Evolutionary conservation across 2,329 filamentous ascomycete species (phyloP), one percentile per base, ranked within the genome.

Genomic region (Diaporthe sp.): DNA sequence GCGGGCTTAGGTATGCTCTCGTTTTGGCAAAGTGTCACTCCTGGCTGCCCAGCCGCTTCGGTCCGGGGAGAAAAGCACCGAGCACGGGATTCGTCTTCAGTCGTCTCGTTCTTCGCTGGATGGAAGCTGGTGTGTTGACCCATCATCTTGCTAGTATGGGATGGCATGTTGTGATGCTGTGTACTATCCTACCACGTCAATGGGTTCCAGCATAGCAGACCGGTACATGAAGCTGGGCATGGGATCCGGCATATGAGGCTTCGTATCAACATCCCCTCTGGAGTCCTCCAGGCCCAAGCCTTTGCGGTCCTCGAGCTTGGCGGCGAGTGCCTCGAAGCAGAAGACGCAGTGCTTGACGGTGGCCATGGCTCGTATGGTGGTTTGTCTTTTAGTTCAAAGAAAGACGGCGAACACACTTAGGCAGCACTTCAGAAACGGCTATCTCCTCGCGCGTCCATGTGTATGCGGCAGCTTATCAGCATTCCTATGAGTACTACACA

Each of bases 261-360:
- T 34, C 34, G 8, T 9, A 34, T 34, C 31, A 34, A 34, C 31
- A 9, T 34, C 31, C 31, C 31, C 91, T 86, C 85, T 96, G 90
- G 76, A 98, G 78, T 93, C 88, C 60, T 87, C 83, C 37, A 98
- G 91, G 67, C 87, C 88, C 80, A 95, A 87, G 15, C 94, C 86
- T 75, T 92, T 88, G 77, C 93, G 92, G 78, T 90, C 87, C 79
- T 95, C 90, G 79, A 98, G 94, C 76, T 92, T 90, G 72, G 96
- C 93, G 68, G 91, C 89, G 51, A 99, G 92, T 53, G 89, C 89
- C 85, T 99, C 97, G 88, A 99, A 98, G 87, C 96, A 98, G 85
- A 93, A 96, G 81, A 96, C 92, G 85, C 96, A 98, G 85, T 98
- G 96, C 76, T 93, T 93, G 80, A 91, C 86, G 75, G 94, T 93